Conservation (phyloP, 1,284 basidiomycete species). For the Melampsora americana region DNA sequence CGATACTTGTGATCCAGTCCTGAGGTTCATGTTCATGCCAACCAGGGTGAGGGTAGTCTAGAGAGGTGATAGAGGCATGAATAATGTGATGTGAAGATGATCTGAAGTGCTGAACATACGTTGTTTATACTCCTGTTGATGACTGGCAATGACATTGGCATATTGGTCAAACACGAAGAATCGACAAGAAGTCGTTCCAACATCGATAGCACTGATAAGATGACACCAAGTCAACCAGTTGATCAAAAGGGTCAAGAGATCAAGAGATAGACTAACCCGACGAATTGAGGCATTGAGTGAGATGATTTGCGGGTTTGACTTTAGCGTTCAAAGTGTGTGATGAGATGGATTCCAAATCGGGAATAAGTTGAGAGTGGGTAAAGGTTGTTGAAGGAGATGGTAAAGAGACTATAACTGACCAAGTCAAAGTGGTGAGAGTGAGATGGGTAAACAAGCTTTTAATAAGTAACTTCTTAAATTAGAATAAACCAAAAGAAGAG, state of each 20-base stretch:
- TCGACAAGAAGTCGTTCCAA: constrained; percentile 72
- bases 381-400: not conserved
- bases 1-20: constrained; percentile 75
- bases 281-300: not conserved
- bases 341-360: not conserved
- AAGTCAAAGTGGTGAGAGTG: too few relatives aligned
- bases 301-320: not conserved
- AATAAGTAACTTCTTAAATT: too few relatives aligned
- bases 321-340: too few relatives aligned
- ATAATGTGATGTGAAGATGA: not conserved
- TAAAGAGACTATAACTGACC: too few relatives aligned
- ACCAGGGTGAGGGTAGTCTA: constrained; percentile 55
- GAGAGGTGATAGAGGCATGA: not conserved
- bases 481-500: too few relatives aligned
- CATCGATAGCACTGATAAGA: constrained; percentile 67
- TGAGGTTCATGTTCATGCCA: constrained; percentile 95
- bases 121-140: constrained; percentile 63
- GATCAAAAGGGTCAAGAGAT: not conserved
- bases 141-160: constrained; percentile 79
- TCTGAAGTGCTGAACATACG: constrained; percentile 6
- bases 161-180: constrained; percentile 90
- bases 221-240: not conserved
- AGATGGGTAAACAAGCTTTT: too few relatives aligned
- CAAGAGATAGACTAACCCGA: not conserved
- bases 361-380: not conserved